phyloP scores from a whole-genome alignment of 768 basidiomycete genomes.

The Collybia sordida region DNA sequence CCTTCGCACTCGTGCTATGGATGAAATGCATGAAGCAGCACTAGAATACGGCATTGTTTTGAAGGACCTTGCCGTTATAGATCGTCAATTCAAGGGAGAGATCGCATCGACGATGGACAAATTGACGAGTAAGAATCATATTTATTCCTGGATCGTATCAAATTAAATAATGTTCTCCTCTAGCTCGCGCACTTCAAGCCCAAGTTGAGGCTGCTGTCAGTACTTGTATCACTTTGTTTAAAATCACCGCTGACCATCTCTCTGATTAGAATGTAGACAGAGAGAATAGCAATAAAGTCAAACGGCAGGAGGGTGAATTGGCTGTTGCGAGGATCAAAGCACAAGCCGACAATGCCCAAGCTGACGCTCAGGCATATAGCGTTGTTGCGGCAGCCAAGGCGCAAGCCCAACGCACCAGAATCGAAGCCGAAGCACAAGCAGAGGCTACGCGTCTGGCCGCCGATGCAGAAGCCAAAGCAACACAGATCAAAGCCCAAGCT shows the following conservation, averaged over 20 bases:
- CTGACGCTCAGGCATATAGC: constrained; percentile 75
- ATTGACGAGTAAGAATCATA: constrained; percentile 46
- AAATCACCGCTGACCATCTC: background rate
- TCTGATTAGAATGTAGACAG: constrained; percentile 69
- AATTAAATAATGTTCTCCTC: constrained; percentile 12
- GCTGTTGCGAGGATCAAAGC: constrained; percentile 78
- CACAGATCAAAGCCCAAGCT: constrained; percentile 62
- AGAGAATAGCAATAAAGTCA: constrained; percentile 86
- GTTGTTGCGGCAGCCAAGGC: constrained; percentile 75
- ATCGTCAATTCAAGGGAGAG: constrained; percentile 87
- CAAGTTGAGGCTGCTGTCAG: constrained; percentile 84
- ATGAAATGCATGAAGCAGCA: constrained; percentile 80
- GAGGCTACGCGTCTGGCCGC: constrained; percentile 76
- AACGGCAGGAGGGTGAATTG: constrained; percentile 79
- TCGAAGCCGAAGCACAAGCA: constrained; percentile 76
- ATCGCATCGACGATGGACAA: constrained; percentile 86
- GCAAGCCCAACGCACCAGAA: constrained; percentile 65
- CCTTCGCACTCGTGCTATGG: constrained; percentile 79
- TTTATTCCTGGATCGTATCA: background rate
- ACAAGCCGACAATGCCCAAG: constrained; percentile 58
- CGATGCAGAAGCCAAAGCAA: constrained; percentile 71
- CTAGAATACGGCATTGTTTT: constrained; percentile 82
- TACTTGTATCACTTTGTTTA: constrained; percentile 5
- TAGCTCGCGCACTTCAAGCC: constrained; percentile 76
- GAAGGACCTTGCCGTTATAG: constrained; percentile 84